Base-by-base conservation (phyloP, 305 asterid genomes). In the Fraxinus baroniana region DNA sequence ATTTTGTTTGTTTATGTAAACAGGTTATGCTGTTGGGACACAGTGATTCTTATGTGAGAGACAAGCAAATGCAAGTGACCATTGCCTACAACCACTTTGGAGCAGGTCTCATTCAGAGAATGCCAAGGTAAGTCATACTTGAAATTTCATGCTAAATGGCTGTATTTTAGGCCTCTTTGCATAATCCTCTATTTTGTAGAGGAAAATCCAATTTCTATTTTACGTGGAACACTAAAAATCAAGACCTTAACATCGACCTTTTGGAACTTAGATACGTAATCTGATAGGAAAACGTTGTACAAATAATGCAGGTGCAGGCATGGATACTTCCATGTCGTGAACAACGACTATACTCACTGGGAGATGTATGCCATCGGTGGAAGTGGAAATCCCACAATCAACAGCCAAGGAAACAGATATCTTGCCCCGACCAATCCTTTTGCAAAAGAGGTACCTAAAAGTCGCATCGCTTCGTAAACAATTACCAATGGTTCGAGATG, bases 341-440 rank as follows among this genome's bases (percentile, higher is more conserved):
- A 94, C 92, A 94, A 94, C 77, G 98, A 95, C 90, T 95, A 95
- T 84, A 95, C 98, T 77, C 98, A 95, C 81, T 95, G 98, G 98
- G 97, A 92, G 85, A 95, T 95, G 98, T 95, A 95, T 77, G 98
- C 98, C 22, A 95, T 95, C 2, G 98, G 98, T 55, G 98, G 98
- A 78, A 95, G 98, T 71, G 98, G 93, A 18, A 73, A 78, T 41
- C 98, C 98, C 64, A 95, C 98, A 76, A 95, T 95, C 87, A 95
- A 93, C 84, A 95, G 98, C 87, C 98, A 95, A 74, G 98, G 97
- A 22, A 95, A 94, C 89, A 84, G 98, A 82, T 94, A 92, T 82
- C 96, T 94, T 41, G 98, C 98, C 82, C 98, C 98, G 1, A 0
- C n/a, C 33, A 90, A 95, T 84, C 86, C 90, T 78, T 91, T 90